These are phyloP conservation scores for Ilyonectria destructans DNA, from an alignment of 2,329 filamentous ascomycete species.

Conservation along the genomic window DNA sequence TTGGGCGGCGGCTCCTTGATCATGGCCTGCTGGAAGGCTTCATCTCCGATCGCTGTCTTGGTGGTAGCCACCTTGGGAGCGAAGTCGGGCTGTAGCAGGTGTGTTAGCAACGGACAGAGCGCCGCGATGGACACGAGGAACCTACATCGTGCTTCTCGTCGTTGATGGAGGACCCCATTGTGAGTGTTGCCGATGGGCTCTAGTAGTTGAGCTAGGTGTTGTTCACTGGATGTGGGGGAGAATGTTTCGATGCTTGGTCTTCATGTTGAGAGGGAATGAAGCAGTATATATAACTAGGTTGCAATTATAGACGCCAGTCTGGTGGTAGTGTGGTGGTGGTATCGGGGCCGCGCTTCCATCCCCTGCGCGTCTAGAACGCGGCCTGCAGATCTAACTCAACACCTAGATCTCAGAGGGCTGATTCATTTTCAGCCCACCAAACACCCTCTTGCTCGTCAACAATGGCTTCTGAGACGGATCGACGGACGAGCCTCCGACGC, in stretches of 20 bases:
- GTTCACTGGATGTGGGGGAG: slow-evolving; percentile 24
- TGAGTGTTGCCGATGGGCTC: slow-evolving; percentile 32
- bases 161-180: slow-evolving; percentile 41
- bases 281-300: slow-evolving; percentile 38
- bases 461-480: slow-evolving; percentile 32
- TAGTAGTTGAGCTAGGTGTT: slow-evolving; percentile 13
- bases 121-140: background rate
- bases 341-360: slow-evolving; percentile 14
- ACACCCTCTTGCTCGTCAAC: background rate
- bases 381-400: slow-evolving; percentile 43
- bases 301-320: slow-evolving; percentile 4
- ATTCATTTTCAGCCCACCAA: slow-evolving; percentile 8
- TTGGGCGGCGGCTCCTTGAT: slow-evolving; percentile 50
- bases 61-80: slow-evolving; percentile 28
- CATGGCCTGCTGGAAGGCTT: slow-evolving; percentile 50
- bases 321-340: slow-evolving; percentile 18
- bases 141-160: slow-evolving; percentile 32
- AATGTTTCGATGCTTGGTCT: background rate
- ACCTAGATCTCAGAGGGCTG: slow-evolving; percentile 38
- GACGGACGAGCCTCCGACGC: slow-evolving; percentile 43
- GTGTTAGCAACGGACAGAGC: background rate
- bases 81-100: background rate
- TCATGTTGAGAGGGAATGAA: slow-evolving; percentile 5
- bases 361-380: slow-evolving; percentile 39
- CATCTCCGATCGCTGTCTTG: slow-evolving; percentile 48